phyloP scores from a whole-genome alignment of 495 filamentous ascomycete genomes.

The Chaetomium tenue region DNA sequence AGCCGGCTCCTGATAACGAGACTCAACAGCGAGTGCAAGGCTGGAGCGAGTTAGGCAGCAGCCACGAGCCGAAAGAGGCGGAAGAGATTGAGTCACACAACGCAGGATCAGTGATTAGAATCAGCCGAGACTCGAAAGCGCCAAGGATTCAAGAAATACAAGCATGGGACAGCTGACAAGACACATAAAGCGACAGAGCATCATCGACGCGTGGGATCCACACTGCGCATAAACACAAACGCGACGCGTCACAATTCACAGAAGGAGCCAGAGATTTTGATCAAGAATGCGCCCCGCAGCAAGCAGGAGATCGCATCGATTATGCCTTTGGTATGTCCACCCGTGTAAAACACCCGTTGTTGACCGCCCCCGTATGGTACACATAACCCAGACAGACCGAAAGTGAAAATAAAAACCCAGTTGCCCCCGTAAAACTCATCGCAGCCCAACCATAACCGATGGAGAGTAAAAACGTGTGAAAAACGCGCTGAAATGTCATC shows the following conservation, averaged over 20 bases:
- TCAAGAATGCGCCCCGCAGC: conserved; percentile 22
- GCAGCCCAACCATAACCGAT: conserved; percentile 25
- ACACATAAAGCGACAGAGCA: background rate
- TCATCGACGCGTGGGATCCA: background rate
- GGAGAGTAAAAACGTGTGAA: conserved; percentile 9
- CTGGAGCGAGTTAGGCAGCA: too few relatives aligned
- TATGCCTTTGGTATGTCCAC: conserved; percentile 28
- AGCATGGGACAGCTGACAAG: background rate
- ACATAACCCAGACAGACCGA: conserved; percentile 15
- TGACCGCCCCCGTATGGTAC: conserved; percentile 25
- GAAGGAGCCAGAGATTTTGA: conserved; percentile 6
- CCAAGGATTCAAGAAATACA: background rate
- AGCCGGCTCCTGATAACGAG: too few relatives aligned
- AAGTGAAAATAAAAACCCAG: conserved; percentile 24
- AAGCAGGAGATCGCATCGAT: conserved; percentile 19
- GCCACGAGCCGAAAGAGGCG: too few relatives aligned
- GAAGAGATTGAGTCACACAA: too few relatives aligned
- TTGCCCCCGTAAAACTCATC: conserved; percentile 25
- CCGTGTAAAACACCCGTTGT: conserved; percentile 25
- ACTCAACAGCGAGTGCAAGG: too few relatives aligned
- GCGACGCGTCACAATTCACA: conserved; percentile 12
- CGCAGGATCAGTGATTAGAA: too few relatives aligned
- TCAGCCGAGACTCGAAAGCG: too few relatives aligned
- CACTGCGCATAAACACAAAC: conserved; percentile 9
- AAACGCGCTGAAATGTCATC: conserved; percentile 20